These are phyloP conservation scores for Xylariaceae sp. DNA, from an alignment of 2,329 filamentous ascomycete species.

Conservation along the genomic window DNA sequence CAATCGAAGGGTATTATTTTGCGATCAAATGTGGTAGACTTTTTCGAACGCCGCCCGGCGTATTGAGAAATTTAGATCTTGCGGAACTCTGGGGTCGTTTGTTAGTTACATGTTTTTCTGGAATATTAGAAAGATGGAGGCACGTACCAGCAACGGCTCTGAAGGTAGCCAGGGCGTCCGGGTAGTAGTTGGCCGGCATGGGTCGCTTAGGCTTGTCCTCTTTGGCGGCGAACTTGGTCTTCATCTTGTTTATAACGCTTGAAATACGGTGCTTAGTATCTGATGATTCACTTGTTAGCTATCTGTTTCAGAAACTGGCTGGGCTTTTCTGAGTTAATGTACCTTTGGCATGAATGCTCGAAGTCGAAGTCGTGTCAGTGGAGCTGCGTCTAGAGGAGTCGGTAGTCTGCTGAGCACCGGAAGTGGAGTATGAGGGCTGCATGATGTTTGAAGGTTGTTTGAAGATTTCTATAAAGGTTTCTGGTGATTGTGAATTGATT, in stretches of 20 bases:
- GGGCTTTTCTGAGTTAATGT: no score
- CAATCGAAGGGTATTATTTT: no score
- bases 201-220: conserved; percentile 12
- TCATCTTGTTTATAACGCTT: conserved; percentile 18
- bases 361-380: no score
- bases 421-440: no score
- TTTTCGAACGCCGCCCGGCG: no score
- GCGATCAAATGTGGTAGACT: no score
- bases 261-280: conserved; percentile 7
- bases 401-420: no score
- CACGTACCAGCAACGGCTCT: conserved; percentile 12
- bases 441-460: no score
- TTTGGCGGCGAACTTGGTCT: conserved; percentile 19
- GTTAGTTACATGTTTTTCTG: background rate
- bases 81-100: conserved; percentile 8
- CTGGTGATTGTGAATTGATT: no score
- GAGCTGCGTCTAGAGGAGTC: no score
- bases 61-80: background rate
- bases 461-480: no score
- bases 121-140: background rate
- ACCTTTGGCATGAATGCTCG: no score
- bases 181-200: conserved; percentile 8
- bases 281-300: conserved; percentile 9
- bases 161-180: conserved; percentile 12
- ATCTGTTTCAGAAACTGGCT: conserved; percentile 7